phyloP scores from a whole-genome alignment of 1,139 yeast species.

The Yamadazyma atlantica region DNA sequence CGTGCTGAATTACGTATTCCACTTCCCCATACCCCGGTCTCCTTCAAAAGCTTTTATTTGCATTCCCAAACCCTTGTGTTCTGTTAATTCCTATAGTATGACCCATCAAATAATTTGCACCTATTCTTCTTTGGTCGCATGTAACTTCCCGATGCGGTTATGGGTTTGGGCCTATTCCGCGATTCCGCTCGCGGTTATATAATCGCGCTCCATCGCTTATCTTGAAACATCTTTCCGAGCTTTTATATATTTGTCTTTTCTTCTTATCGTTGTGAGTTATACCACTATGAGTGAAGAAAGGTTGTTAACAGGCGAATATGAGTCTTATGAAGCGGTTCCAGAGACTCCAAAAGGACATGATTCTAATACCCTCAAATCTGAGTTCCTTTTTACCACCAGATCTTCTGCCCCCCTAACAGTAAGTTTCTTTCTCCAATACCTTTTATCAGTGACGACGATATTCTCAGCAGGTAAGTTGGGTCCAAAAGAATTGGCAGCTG shows the following conservation, averaged over 20 bases:
- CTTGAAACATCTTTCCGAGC: too few species aligned
- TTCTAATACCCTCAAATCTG: constrained; percentile 16
- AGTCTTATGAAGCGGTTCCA: constrained; percentile 15
- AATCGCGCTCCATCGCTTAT: background rate
- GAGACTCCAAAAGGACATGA: constrained; percentile 6
- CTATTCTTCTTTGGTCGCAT: constrained; percentile 2
- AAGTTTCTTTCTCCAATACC: constrained; percentile 51
- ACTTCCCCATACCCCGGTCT: constrained; percentile 3
- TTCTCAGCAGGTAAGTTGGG: constrained; percentile 52
- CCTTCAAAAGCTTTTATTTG: constrained; percentile 8
- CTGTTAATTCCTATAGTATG: constrained; percentile 5
- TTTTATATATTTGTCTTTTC: too few species aligned
- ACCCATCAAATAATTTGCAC: background rate
- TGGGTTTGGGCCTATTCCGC: too few species aligned
- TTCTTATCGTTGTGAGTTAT: too few species aligned
- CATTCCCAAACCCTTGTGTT: constrained; percentile 6
- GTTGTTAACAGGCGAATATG: constrained; percentile 28
- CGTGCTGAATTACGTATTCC: constrained; percentile 7
- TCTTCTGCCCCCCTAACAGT: constrained; percentile 47
- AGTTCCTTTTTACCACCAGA: constrained; percentile 28
- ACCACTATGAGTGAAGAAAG: constrained; percentile 29
- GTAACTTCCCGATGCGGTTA: background rate
- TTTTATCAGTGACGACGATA: constrained; percentile 48
- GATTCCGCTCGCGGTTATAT: too few species aligned
- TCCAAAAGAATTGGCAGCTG: constrained; percentile 46